These are phyloP conservation scores for Trametes cinnabarina DNA, from an alignment of 768 basidiomycete species.

Conservation along the genomic window DNA sequence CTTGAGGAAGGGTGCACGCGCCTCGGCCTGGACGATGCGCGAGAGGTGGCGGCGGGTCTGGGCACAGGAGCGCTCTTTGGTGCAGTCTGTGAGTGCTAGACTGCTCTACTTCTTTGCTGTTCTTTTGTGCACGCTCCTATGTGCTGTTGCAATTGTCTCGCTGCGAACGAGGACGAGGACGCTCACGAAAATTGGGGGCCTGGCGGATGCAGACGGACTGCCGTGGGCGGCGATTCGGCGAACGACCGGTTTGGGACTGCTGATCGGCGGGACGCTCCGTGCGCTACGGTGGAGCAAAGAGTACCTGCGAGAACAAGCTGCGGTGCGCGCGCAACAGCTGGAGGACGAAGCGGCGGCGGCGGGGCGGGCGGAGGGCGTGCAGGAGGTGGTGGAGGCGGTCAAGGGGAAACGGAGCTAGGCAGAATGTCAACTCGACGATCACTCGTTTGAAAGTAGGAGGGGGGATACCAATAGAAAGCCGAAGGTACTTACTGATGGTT, in stretches of 20 bases:
- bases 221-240: conserved; percentile 48
- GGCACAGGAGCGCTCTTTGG: conserved; percentile 63
- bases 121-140: background rate
- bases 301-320: conserved; percentile 26
- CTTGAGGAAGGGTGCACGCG: conserved; percentile 45
- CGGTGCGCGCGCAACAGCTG: conserved; percentile 23
- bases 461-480: no score
- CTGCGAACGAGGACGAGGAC: conserved; percentile 1
- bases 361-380: conserved; percentile 13
- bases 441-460: no score
- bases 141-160: background rate
- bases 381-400: conserved; percentile 8
- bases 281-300: conserved; percentile 32
- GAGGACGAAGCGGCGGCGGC: conserved; percentile 25
- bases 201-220: conserved; percentile 49
- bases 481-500: no score
- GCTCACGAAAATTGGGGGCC: background rate
- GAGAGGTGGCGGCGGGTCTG: conserved; percentile 61
- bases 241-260: conserved; percentile 52
- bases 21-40: conserved; percentile 39
- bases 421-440: no score
- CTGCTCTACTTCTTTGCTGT: background rate
- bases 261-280: conserved; percentile 55
- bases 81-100: conserved; percentile 44
- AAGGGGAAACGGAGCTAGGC: background rate